phyloP scores from a whole-genome alignment of 2,329 filamentous ascomycete genomes.

The Aspergillus alliaceus region DNA sequence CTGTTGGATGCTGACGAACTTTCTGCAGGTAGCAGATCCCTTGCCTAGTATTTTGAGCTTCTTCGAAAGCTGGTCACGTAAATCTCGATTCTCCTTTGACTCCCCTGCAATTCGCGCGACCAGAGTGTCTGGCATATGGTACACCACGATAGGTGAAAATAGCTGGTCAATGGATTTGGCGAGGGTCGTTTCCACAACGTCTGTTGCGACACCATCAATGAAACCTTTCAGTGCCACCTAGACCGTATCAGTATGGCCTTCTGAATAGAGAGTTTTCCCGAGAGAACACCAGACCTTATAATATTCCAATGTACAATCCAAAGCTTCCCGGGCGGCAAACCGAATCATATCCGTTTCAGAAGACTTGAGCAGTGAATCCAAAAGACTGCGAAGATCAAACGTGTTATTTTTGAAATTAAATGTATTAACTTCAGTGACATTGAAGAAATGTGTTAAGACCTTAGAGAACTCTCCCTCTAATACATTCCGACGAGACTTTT shows the following conservation, averaged over 20 bases:
- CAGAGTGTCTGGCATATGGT: slow-evolving; percentile 17
- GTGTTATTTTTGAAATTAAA: background rate
- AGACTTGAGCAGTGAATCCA: slow-evolving; percentile 17
- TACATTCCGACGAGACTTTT: slow-evolving; percentile 20
- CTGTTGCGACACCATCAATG: slow-evolving; percentile 41
- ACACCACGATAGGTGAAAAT: slow-evolving; percentile 25
- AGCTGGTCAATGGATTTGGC: slow-evolving; percentile 28
- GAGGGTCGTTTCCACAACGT: slow-evolving; percentile 39
- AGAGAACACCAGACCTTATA: slow-evolving; percentile 45
- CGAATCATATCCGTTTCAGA: slow-evolving; percentile 37
- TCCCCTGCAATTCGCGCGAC: slow-evolving; percentile 25
- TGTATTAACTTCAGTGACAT: slow-evolving; percentile 1
- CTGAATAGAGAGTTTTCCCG: background rate
- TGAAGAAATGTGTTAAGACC: slow-evolving; percentile 14
- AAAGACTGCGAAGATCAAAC: slow-evolving; percentile 13
- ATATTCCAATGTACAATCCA: slow-evolving; percentile 45
- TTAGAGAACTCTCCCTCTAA: slow-evolving; percentile 10
- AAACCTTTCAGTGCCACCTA: slow-evolving; percentile 44
- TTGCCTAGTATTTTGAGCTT: slow-evolving; percentile 36
- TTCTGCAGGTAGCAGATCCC: slow-evolving; percentile 48
- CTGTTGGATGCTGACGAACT: slow-evolving; percentile 18
- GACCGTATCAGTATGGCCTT: background rate
- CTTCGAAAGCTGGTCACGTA: slow-evolving; percentile 23
- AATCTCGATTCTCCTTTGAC: slow-evolving; percentile 15
- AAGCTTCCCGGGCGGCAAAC: slow-evolving; percentile 39